Evolutionary conservation across 1,139 yeast genomes (phyloP).

Genomic region (Cylindricascospora bacillispora): DNA sequence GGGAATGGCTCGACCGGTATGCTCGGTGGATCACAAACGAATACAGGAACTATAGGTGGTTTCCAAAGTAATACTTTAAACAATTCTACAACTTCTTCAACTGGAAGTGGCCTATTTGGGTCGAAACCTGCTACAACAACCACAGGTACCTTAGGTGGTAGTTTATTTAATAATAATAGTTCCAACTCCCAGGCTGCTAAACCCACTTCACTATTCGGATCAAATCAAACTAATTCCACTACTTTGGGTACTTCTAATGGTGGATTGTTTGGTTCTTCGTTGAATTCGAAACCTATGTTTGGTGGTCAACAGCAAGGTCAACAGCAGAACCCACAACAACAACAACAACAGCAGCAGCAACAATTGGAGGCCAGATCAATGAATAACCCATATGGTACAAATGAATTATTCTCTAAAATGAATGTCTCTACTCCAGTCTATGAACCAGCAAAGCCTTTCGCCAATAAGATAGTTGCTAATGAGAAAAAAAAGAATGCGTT

Average conservation of each 20-base stretch:
- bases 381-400: conserved; percentile 59
- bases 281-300: conserved; percentile 22
- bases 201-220: no score
- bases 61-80: conserved; percentile 1
- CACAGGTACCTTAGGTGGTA: conserved; percentile 5
- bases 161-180: neutral
- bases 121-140: conserved; percentile 5
- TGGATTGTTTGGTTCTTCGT: conserved; percentile 4
- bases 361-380: conserved; percentile 17
- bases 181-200: no score
- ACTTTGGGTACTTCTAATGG: conserved; percentile 2
- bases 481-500: conserved; percentile 42
- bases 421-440: conserved; percentile 19
- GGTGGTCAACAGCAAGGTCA: no score
- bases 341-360: conserved; percentile 13
- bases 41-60: neutral
- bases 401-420: conserved; percentile 42
- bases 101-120: conserved; percentile 18
- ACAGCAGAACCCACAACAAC: conserved; percentile 6
- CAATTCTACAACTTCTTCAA: conserved; percentile 6
- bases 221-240: no score
- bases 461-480: conserved; percentile 34
- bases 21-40: conserved; percentile 1
- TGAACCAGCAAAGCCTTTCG: conserved; percentile 28
- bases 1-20: conserved; percentile 15